Base-by-base conservation (phyloP, 1,139 yeast species). In the Saccharomyces hybrid region DNA sequence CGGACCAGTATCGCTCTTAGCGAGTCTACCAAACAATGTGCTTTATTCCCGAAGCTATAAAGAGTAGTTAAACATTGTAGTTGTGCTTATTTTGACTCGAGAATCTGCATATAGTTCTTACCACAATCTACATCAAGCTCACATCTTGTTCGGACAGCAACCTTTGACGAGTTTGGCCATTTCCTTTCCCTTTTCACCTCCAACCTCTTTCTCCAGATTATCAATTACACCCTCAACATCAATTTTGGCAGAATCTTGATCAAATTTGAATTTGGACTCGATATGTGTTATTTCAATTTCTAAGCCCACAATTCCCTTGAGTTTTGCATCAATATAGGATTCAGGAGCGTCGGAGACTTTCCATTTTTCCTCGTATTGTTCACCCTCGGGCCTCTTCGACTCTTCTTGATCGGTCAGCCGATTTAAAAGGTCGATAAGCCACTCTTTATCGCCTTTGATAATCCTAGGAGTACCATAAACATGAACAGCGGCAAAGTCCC, bases 401-500 rank as follows among this genome's bases (percentile, higher is more conserved):
- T 83, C 88, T 59, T 79, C 76, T 61, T 77, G 79, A 58, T 73
- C 68, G 2, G 84, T 77, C 52, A 83, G 70, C 12, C 66, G 64
- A 26, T 73, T 71, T 52, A 84, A 69, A 62, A 80, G 84, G 1
- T 67, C 58, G 53, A 78, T 65, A 4, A 82, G 75, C 73, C 79
- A 81, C 12, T 73, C 76, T 12, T 71, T 68, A 57, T 79, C 82
- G 51, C 75, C 78, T 14, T 54, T 53, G 19, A 80, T 67, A 9
- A 84, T 66, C 19, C 59, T 72, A 8, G 86, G 77, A 48, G 68
- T 75, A 2, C 89, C 89, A 55, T 79, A 73, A 47, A 80, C 75
- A 63, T 84, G 88, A 42, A 80, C 84, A 3, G 81, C 71, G 1
- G 81, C 83, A 70, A 80, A 84, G 67, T 81, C 84, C 90, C 89